Base-by-base conservation (phyloP, 2,329 filamentous ascomycete genomes). In the Colletotrichum melonis region DNA sequence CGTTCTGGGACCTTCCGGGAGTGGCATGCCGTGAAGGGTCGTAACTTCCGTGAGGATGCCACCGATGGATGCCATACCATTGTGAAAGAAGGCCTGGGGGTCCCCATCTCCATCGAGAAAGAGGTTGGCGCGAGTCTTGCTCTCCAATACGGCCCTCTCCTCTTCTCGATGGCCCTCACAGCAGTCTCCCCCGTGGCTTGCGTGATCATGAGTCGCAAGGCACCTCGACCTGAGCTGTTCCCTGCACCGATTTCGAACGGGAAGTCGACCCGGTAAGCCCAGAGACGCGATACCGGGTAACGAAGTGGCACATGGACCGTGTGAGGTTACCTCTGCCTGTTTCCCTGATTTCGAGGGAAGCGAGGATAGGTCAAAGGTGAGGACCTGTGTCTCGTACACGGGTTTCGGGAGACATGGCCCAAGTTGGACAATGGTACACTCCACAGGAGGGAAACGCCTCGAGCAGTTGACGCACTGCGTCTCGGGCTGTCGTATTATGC, bases 11-110 rank as follows among this genome's bases (percentile, higher is more conserved):
- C 77, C 75, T 11, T 75, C 22, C 7, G 77, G 76, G 38, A 80
- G 76, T 19, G 77, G 76, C 57, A 80, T 70, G 4, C 72, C 73
- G 80, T 72, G 86, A 86, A 81, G 84, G 84, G 79, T 87, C 82
- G 66, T 76, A 68, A 52, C 72, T 74, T 78, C 72, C 1, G 75
- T 69, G 35, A 78, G 74, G 52, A 78, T 75, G 32, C 75, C 75
- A 7, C 75, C 75, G 12, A 78, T 70, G 14, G 74, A 72, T 7
- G 55, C 12, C 8, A 74, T 73, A 57, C 72, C 76, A 28, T 72
- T 72, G 49, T 75, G 49, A 8, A 38, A 65, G 19, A 78, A 77
- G 22, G 76, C 76, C 56, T 64, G 32, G 28, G 75, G 75, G 38
- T 78, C 76, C n/a, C 75, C 74, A 24, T 71, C 63, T 19, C 76